A percentile compares a stretch with the other conserved stretches of the same genome.
phyloP scores from a whole-genome alignment of 352 stramenopile genomes.

The Globisporangium sylvaticum region DNA sequence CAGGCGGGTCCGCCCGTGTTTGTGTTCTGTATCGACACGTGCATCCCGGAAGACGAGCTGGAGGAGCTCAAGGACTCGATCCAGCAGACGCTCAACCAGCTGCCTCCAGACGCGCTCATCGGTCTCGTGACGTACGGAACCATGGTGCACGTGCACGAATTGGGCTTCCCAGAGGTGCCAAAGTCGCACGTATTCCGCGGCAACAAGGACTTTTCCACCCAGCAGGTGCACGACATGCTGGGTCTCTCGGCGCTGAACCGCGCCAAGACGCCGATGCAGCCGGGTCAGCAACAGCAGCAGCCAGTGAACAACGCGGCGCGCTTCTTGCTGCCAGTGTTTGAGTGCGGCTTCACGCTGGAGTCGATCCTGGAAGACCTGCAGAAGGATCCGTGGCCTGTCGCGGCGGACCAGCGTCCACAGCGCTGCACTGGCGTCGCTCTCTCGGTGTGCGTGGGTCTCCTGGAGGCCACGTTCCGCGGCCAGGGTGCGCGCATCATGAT shows the following conservation, averaged over 20 bases:
- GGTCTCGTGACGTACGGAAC: constrained; percentile 99
- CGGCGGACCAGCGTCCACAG: constrained; percentile 92
- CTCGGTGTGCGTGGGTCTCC: constrained; percentile 93
- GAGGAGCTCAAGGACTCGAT: constrained; percentile 98
- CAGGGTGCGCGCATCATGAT: constrained; percentile 97
- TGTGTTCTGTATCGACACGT: constrained; percentile 98
- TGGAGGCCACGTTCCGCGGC: constrained; percentile 95
- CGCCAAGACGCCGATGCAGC: constrained; percentile 41
- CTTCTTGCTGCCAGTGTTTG: constrained; percentile 96
- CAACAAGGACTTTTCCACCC: constrained; percentile 96
- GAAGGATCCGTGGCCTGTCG: constrained; percentile 97
- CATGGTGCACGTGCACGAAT: constrained; percentile 99
- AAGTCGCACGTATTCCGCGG: constrained; percentile 99
- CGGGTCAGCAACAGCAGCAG: constrained; percentile 67
- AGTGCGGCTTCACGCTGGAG: constrained; percentile 97
- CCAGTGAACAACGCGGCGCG: constrained; percentile 82
- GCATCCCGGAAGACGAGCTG: constrained; percentile 95
- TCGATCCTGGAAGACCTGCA: constrained; percentile 97
- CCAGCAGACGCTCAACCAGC: constrained; percentile 96
- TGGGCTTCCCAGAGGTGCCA: constrained; percentile 94
- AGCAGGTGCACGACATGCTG: constrained; percentile 96
- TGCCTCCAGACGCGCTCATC: constrained; percentile 96
- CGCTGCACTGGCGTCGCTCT: constrained; percentile 96
- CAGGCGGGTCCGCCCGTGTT: constrained; percentile 96
- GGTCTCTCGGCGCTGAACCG: constrained; percentile 78